phyloP scores from a whole-genome alignment of 2,329 filamentous ascomycete genomes.

The Aspergillus jensenii region DNA sequence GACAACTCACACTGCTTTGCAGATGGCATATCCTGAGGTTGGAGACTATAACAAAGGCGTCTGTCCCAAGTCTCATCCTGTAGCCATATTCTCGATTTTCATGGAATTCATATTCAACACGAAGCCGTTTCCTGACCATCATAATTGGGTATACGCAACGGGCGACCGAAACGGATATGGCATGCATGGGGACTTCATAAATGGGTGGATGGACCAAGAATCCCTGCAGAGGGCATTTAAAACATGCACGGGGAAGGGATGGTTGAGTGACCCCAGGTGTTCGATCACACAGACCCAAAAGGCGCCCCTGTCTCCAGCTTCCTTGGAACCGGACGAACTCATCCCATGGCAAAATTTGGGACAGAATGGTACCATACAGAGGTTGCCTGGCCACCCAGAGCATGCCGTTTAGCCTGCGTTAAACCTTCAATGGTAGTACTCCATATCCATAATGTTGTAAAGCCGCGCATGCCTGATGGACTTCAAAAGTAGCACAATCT shows the following conservation, averaged over 20 bases:
- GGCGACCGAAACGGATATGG: constrained; percentile 54
- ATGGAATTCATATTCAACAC: constrained; percentile 60
- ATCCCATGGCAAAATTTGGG: constrained; percentile 18
- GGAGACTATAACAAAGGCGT: constrained; percentile 34
- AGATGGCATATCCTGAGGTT: constrained; percentile 35
- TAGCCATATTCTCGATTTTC: constrained; percentile 59
- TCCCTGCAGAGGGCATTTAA: constrained; percentile 41
- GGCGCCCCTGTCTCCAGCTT: constrained; percentile 8
- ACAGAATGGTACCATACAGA: constrained; percentile 12
- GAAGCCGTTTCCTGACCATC: constrained; percentile 47
- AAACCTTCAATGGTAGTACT: neutral
- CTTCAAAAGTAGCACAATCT: neutral
- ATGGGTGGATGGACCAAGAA: constrained; percentile 46
- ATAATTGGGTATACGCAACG: constrained; percentile 48
- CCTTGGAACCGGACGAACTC: constrained; percentile 9
- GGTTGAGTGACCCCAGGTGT: constrained; percentile 14
- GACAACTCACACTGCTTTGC: neutral
- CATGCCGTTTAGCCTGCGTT: neutral
- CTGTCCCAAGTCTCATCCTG: constrained; percentile 48
- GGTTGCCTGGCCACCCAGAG: constrained; percentile 14
- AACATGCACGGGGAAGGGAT: constrained; percentile 20
- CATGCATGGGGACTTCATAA: constrained; percentile 56
- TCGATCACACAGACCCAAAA: constrained; percentile 19
- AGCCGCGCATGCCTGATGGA: neutral
- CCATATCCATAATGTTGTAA: neutral